These are phyloP conservation scores for Phytopythium ostracodes DNA, from an alignment of 352 stramenopile genomes.

Conservation along the genomic window DNA sequence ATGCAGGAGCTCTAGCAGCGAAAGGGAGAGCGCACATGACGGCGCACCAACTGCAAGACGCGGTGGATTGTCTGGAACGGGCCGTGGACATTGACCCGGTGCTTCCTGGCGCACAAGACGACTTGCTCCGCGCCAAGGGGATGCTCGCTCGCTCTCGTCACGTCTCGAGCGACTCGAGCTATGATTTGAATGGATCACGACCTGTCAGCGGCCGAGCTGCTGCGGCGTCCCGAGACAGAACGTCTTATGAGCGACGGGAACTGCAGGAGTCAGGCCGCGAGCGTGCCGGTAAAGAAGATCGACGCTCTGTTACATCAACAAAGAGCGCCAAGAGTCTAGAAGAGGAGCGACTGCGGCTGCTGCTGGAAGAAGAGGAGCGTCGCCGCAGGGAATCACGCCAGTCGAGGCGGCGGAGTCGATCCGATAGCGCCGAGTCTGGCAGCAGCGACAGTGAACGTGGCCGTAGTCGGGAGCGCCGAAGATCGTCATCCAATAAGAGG, in stretches of 20 bases:
- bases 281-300: background rate
- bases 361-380: slow-evolving; percentile 30
- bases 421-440: slow-evolving; percentile 2
- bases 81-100: slow-evolving; percentile 14
- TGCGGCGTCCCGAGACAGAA: background rate
- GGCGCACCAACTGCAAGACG: slow-evolving; percentile 29
- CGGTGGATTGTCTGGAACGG: slow-evolving; percentile 31
- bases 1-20: slow-evolving; percentile 13
- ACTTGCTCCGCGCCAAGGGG: slow-evolving; percentile 17
- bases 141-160: slow-evolving; percentile 17
- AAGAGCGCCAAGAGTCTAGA: slow-evolving; percentile 17
- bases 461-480: background rate
- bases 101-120: slow-evolving; percentile 10
- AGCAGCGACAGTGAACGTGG: slow-evolving; percentile 8
- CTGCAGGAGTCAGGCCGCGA: background rate
- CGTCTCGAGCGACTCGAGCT: background rate
- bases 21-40: slow-evolving; percentile 20
- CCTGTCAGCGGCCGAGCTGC: background rate
- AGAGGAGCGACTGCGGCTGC: slow-evolving; percentile 23
- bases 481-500: slow-evolving; percentile 10
- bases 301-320: background rate
- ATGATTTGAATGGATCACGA: background rate
- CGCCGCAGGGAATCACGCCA: background rate
- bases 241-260: background rate
- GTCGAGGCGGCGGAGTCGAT: background rate